Evolutionary conservation across 345 rosid genomes (phyloP).

Genomic region (Eucalyptus sp.): DNA sequence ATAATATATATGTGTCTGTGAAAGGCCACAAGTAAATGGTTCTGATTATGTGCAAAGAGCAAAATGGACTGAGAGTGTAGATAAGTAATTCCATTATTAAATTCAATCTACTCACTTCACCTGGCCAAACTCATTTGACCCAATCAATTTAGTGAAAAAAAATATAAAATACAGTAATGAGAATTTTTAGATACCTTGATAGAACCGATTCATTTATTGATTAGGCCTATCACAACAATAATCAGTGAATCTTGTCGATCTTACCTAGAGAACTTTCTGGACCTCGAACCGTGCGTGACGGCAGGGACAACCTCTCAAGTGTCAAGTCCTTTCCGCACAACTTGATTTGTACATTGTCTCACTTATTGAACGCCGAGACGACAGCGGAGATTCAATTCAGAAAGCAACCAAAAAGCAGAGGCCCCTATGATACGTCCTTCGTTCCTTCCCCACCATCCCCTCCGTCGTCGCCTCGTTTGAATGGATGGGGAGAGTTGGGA

Average conservation of each 20-base stretch:
- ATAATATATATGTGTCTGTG: too few relatives aligned
- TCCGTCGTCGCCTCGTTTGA: background rate
- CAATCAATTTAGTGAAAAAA: too few relatives aligned
- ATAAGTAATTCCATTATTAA: background rate
- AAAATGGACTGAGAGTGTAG: background rate
- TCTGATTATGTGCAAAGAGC: too few relatives aligned
- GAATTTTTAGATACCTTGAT: too few relatives aligned
- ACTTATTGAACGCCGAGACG: background rate
- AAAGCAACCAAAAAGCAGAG: background rate
- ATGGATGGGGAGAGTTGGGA: background rate
- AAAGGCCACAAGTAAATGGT: too few relatives aligned
- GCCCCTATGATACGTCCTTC: background rate
- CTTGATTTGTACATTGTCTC: background rate
- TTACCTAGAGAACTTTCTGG: background rate
- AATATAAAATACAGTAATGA: too few relatives aligned
- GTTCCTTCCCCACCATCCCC: background rate
- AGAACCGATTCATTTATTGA: too few relatives aligned
- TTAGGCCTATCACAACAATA: background rate
- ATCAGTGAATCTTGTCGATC: accelerated
- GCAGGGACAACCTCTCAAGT: background rate
- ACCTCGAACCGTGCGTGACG: background rate
- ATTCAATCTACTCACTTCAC: background rate
- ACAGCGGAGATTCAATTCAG: background rate
- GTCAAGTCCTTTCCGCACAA: background rate
- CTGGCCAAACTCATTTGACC: background rate